Evolutionary conservation across 1,139 yeast genomes (phyloP), one percentile per base, ranked within the genome.

Genomic region (Yamadazyma blattariae): DNA sequence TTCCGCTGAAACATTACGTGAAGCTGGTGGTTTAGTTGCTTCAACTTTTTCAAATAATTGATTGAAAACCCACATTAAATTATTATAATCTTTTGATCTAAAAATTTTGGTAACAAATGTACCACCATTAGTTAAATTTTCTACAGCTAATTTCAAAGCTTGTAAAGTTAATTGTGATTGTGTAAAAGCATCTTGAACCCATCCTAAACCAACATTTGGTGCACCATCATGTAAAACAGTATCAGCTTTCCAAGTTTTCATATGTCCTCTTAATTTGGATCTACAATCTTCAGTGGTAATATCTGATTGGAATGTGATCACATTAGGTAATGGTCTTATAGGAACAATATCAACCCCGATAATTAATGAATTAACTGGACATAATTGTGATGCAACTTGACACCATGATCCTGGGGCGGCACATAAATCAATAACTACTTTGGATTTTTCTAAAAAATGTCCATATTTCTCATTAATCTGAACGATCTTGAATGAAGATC

Each of bases 391-490:
- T 1, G 98, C 98, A 29, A 94, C 98, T 65, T 92, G 99, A 74
- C 98, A 92, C 97, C 98, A 92, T 4, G 97, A 89, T 40, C 99
- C 99, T 23, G 99, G 98, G 3, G 98, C 98, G 39, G 98, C 97
- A 83, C 99, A 92, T 50, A 92, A 72, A 76, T 92, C 99, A 38
- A 92, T 87, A 29, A 92, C 96, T 30, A 92, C 97, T 61, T 88
- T 92, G n/a, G 97, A 89, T 60, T 86, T 85, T 54, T 90, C 97
- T 41, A 90, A 67, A 59, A 92, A 92, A 61, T 89, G 96, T 21
- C 97, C 97, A 68, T 79, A 94, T 59, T 92, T 92, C 57, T 94
- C 97, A 66, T 94, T 92, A 44, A 92, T 87, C 61, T 92, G 99
- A 40, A 94, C 74, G 50, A 92, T 79, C 62, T 92, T 92, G 69